These are phyloP conservation scores for Candida dubliniensis DNA, from an alignment of 1,139 yeast genomes.

Conservation along the genomic window DNA sequence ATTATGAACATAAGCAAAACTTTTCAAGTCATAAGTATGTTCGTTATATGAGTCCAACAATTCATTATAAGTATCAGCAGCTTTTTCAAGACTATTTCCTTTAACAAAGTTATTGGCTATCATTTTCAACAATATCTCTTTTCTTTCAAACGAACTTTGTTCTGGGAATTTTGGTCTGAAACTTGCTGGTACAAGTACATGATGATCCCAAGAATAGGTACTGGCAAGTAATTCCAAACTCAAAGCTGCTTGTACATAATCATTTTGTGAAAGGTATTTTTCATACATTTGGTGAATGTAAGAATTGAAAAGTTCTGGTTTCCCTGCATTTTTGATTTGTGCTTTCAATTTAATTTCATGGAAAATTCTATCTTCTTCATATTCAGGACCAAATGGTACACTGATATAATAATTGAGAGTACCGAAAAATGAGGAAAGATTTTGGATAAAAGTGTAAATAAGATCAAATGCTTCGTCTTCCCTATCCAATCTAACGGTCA, in stretches of 20 bases:
- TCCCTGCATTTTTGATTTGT: slow-evolving; percentile 73
- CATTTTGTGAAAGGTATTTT: slow-evolving; percentile 58
- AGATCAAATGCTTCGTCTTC: slow-evolving; percentile 66
- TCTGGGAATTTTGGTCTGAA: slow-evolving; percentile 72
- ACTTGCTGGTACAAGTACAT: slow-evolving; percentile 54
- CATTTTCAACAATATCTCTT: slow-evolving; percentile 68
- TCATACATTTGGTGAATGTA: slow-evolving; percentile 76
- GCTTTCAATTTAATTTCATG: slow-evolving; percentile 76
- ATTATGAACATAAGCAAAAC: slow-evolving; percentile 71
- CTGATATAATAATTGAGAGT: slow-evolving; percentile 66
- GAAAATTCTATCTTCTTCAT: slow-evolving; percentile 84
- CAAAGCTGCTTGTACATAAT: slow-evolving; percentile 80
- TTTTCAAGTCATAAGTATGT: slow-evolving; percentile 72
- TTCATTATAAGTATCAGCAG: slow-evolving; percentile 75
- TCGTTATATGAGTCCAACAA: slow-evolving; percentile 73
- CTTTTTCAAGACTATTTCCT: slow-evolving; percentile 76
- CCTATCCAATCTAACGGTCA: slow-evolving; percentile 54
- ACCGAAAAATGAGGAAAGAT: slow-evolving; percentile 61
- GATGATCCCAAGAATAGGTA: slow-evolving; percentile 76
- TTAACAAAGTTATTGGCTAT: slow-evolving; percentile 71
- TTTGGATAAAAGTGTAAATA: slow-evolving; percentile 54
- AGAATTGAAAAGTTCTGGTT: slow-evolving; percentile 77
- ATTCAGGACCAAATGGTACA: slow-evolving; percentile 81
- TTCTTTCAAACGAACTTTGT: slow-evolving; percentile 79
- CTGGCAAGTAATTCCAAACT: slow-evolving; percentile 76